These are phyloP conservation scores for Talaromyces verruculosus DNA, from an alignment of 2,329 filamentous ascomycete genomes.

Conservation along the genomic window DNA sequence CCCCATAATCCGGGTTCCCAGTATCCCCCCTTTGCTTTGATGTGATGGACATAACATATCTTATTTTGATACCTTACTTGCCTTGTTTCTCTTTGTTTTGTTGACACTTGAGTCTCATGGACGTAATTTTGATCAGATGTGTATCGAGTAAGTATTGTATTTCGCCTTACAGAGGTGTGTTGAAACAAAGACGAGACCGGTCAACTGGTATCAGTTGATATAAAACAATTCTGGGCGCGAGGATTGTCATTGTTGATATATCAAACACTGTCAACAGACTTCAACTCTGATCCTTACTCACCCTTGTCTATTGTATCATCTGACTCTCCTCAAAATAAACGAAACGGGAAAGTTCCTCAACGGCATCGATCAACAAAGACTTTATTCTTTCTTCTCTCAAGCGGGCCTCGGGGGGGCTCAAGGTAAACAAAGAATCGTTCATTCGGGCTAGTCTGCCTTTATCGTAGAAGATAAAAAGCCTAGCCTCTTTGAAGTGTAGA, in stretches of 20 bases:
- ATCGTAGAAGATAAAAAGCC: not conserved
- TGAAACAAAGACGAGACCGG: not conserved
- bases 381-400: not conserved
- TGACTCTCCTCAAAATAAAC: not conserved
- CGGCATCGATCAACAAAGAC: not conserved
- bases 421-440: not conserved
- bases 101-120: not conserved
- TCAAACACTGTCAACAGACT: not conserved
- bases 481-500: not conserved
- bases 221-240: too few relatives aligned
- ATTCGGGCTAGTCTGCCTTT: not conserved
- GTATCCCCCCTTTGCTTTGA: not conserved
- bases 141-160: slow-evolving; percentile 15
- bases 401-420: too few relatives aligned
- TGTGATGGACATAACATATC: slow-evolving; percentile 11
- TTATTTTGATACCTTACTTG: slow-evolving; percentile 1
- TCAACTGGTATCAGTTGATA: not conserved
- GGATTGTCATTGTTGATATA: not conserved
- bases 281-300: not conserved
- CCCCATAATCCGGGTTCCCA: slow-evolving; percentile 5
- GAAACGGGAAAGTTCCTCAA: not conserved
- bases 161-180: not conserved
- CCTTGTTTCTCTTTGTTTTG: not conserved
- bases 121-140: not conserved
- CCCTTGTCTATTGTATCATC: not conserved